Conservation (phyloP, 1,139 yeast genomes). For the Nakaseomyces bracarensis region DNA sequence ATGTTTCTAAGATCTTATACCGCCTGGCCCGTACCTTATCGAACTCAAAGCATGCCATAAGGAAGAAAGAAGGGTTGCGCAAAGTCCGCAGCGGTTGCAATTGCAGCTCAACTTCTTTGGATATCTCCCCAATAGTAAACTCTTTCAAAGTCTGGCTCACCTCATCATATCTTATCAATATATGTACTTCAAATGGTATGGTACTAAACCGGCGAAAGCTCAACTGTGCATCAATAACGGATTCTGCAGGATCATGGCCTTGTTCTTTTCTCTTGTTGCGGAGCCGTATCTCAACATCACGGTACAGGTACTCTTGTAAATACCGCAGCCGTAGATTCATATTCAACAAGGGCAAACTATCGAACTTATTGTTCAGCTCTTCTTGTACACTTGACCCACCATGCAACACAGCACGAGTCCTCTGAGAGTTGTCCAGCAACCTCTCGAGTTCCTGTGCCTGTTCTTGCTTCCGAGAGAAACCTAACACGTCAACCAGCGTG, state of each 20-base stretch:
- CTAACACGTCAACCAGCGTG: conserved; percentile 3
- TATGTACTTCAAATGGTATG: conserved; percentile 1
- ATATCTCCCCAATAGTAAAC: background rate
- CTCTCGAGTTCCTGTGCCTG: conserved; percentile 5
- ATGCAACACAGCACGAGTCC: background rate
- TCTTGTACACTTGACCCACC: conserved; percentile 5
- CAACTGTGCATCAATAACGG: background rate
- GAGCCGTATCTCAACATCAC: conserved; percentile 8
- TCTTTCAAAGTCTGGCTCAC: conserved; percentile 1
- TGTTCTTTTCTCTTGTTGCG: background rate
- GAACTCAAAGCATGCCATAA: conserved; percentile 6
- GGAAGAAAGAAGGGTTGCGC: conserved; percentile 5
- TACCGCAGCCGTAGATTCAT: conserved; percentile 19
- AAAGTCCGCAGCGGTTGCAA: conserved; percentile 2
- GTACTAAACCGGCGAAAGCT: conserved; percentile 1
- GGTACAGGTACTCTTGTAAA: conserved; percentile 14
- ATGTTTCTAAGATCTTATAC: background rate
- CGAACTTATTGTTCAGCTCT: conserved; percentile 18
- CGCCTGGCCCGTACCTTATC: conserved; percentile 6
- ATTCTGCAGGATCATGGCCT: background rate
- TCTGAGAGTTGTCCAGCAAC: background rate
- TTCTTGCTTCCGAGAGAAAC: conserved; percentile 9
- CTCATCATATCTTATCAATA: conserved; percentile 2
- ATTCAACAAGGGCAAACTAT: conserved; percentile 24
- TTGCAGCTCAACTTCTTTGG: background rate